These are phyloP conservation scores for Phytophthora sp. DNA, from an alignment of 352 stramenopile genomes.

Conservation along the genomic window DNA sequence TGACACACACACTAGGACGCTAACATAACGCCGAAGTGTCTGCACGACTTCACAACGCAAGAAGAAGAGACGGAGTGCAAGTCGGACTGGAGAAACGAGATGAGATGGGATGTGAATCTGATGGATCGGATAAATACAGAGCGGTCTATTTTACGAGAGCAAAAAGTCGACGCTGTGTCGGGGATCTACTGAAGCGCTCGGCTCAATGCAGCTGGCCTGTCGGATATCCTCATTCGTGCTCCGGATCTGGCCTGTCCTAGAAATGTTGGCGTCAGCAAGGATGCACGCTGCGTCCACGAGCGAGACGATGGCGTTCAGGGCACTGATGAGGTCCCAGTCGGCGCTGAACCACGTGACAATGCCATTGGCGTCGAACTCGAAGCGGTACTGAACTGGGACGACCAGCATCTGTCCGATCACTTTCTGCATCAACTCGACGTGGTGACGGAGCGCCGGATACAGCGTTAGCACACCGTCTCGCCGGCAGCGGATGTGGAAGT, in stretches of 20 bases:
- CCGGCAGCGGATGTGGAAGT: constrained; percentile 44
- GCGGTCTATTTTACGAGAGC: constrained; percentile 35
- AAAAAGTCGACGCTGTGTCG: constrained; percentile 49
- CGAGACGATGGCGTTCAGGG: constrained; percentile 45
- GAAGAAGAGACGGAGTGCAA: constrained; percentile 27
- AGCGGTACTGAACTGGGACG: constrained; percentile 53
- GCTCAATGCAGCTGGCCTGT: constrained; percentile 2
- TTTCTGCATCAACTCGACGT: constrained; percentile 58
- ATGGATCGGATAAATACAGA: constrained; percentile 32
- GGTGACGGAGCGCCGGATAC: constrained; percentile 43
- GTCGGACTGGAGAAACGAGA: constrained; percentile 18
- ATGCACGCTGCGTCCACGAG: constrained; percentile 50
- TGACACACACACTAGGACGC: constrained; percentile 10
- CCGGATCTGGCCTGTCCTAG: constrained; percentile 62
- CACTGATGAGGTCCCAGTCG: constrained; percentile 64
- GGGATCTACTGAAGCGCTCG: constrained; percentile 19
- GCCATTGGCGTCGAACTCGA: constrained; percentile 54
- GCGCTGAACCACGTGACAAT: constrained; percentile 60
- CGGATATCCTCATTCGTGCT: constrained; percentile 27
- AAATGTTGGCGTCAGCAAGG: constrained; percentile 53
- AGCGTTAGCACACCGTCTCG: constrained; percentile 49
- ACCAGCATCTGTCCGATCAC: constrained; percentile 46
- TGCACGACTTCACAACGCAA: constrained; percentile 8
- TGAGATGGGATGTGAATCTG: constrained; percentile 6
- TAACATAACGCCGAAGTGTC: constrained; percentile 5